These are phyloP conservation scores for Narthecium ossifragum DNA, from an alignment of 106 monocot genomes.

Conservation along the genomic window DNA sequence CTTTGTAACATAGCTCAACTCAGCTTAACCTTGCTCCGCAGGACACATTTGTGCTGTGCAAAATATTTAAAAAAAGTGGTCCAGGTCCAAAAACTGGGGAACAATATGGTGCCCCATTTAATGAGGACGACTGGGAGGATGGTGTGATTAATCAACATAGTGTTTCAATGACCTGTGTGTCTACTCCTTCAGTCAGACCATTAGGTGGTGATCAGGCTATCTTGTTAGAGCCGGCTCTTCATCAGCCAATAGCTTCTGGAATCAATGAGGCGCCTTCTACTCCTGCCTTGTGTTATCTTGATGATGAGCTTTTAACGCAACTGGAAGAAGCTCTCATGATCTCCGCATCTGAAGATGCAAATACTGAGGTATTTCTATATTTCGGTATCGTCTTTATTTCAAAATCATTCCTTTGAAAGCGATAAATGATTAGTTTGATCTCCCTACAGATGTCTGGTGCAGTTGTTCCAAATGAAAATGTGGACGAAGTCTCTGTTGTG, in stretches of 20 bases:
- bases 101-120: slow-evolving; percentile 56
- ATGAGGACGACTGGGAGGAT: slow-evolving; percentile 48
- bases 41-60: slow-evolving; percentile 47
- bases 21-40: too few relatives aligned
- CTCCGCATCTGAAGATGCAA: slow-evolving; percentile 11
- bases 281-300: slow-evolving; percentile 5
- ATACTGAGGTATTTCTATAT: slow-evolving; percentile 23
- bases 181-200: slow-evolving; percentile 2
- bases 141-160: neutral
- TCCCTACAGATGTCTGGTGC: slow-evolving; percentile 12
- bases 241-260: slow-evolving; percentile 12
- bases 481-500: neutral
- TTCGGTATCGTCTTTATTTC: neutral
- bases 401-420: neutral
- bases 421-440: neutral
- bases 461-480: neutral
- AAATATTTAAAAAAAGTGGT: slow-evolving; percentile 58
- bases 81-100: slow-evolving; percentile 46
- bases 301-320: slow-evolving; percentile 16
- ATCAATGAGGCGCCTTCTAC: slow-evolving; percentile 8
- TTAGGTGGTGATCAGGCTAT: neutral
- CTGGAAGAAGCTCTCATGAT: slow-evolving; percentile 6
- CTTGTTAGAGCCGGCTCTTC: slow-evolving; percentile 1
- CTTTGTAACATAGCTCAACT: too few relatives aligned
- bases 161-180: slow-evolving; percentile 11